phyloP scores from a whole-genome alignment of 31 red algal species.

The Odonthalia washingtoniensis region DNA sequence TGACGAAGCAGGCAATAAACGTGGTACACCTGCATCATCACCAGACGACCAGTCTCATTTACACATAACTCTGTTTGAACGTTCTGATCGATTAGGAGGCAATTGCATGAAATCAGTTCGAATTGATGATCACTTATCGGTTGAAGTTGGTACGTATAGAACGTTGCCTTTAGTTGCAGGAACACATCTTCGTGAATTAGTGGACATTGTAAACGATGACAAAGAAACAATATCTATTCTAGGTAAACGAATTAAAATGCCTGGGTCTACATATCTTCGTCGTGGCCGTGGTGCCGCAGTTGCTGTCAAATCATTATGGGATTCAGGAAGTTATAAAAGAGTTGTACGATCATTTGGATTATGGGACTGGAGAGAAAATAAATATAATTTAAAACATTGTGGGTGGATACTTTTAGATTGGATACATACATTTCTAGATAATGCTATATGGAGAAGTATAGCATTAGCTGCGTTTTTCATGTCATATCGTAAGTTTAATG shows the following conservation, averaged over 20 bases:
- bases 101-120: constrained; percentile 45
- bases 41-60: background rate
- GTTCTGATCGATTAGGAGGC: constrained; percentile 32
- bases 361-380: constrained; percentile 58
- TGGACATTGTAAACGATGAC: constrained; percentile 50
- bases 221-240: constrained; percentile 42
- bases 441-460: constrained; percentile 54
- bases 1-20: constrained; percentile 21
- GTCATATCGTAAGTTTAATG: constrained; percentile 5
- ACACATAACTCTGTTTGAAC: constrained; percentile 51
- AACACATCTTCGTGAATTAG: constrained; percentile 45
- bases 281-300: constrained; percentile 29
- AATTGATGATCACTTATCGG: constrained; percentile 29
- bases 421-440: constrained; percentile 47
- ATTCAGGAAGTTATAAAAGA: constrained; percentile 32
- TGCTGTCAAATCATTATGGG: constrained; percentile 25
- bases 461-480: constrained; percentile 32
- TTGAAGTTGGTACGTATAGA: constrained; percentile 54
- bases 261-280: constrained; percentile 25
- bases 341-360: constrained; percentile 51
- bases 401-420: constrained; percentile 57
- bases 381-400: constrained; percentile 38
- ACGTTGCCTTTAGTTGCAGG: constrained; percentile 46
- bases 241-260: constrained; percentile 16
- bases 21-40: background rate